Base-by-base conservation (phyloP, 441 rosid species). In the Bruguiera hainesii region DNA sequence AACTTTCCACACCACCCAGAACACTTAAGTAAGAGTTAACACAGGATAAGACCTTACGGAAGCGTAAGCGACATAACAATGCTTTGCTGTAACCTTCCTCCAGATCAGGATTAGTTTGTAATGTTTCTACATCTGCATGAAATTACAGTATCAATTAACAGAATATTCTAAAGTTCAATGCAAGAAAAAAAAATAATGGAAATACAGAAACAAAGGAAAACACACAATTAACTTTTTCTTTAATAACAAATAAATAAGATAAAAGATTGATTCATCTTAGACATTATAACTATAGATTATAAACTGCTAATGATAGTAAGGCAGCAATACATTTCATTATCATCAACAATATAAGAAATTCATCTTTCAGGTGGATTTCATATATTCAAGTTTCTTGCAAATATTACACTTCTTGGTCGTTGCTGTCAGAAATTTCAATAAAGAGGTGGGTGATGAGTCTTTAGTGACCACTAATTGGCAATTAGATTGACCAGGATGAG, bases 21-120 rank as follows among this genome's bases (percentile, higher is more conserved):
- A 49, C 57, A 67, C 60, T 56, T 53, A 39, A 72, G 57, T 65
- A 75, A 71, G 77, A 71, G 79, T 56, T 79, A 76, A 87, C 74
- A 84, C 74, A 82, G 89, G 84, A 79, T 74, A 83, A 91, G 90
- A 95, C 99, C 99, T 95, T 92, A 90, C 98, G 98, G 84, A 95
- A 95, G 77, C 97, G 93, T 85, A 92, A 77, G 82, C 99, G 91
- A 80, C 96, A 92, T 73, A 90, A 79, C 65, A 95, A 75, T 66
- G 97, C 91, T 84, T 85, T 90, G 89, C 98, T 92, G 72, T 83
- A 90, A 68, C 93, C 85, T 78, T 90, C 99, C 85, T 95, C 99
- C 81, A 86, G 63, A 56, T 81, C 83, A 64, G 73, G 75, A 82
- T 89, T 78, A 64, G 75, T 63, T 76, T 92, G 97, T 66, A 95